A percentile compares a stretch with the other conserved stretches of the same genome.
Evolutionary conservation across 140 eudicot genomes (phyloP).

Genomic region (Ambrosia hybrid): DNA sequence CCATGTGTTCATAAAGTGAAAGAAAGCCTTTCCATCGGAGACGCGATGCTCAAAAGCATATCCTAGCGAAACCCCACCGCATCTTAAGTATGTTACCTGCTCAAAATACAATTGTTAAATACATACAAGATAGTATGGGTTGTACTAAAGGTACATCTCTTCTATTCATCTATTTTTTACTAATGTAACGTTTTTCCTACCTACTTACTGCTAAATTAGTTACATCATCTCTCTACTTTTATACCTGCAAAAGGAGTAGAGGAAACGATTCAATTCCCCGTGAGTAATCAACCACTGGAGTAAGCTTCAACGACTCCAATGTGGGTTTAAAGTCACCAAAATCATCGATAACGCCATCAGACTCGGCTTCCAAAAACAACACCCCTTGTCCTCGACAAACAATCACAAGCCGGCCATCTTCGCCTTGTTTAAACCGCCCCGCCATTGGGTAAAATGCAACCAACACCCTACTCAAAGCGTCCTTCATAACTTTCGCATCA

Average conservation of each 20-base stretch:
- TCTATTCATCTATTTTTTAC: too few relatives aligned
- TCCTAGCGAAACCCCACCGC: constrained; percentile 5
- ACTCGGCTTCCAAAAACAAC: constrained; percentile 19
- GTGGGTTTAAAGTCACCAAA: not conserved
- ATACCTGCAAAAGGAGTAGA: not conserved
- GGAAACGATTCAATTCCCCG: constrained; percentile 1
- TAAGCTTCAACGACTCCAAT: not conserved
- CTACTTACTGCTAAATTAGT: too few relatives aligned
- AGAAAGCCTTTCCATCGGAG: not conserved
- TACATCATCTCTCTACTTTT: not conserved
- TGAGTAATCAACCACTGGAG: not conserved
- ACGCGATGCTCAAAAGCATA: not conserved
- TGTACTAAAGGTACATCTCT: too few relatives aligned
- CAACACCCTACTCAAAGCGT: constrained; percentile 1
- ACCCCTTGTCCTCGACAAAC: constrained; percentile 15
- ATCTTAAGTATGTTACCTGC: not conserved
- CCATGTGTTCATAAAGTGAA: not conserved
- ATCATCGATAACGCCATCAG: not conserved
- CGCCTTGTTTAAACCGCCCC: not conserved
- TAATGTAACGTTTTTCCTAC: too few relatives aligned
- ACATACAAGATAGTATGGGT: too few relatives aligned
- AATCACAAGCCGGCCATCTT: not conserved
- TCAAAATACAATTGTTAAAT: too few relatives aligned
- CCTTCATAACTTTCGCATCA: constrained; percentile 16
- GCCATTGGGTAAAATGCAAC: constrained; percentile 9